These are phyloP conservation scores for Mallotus nudiflorus DNA, from an alignment of 345 rosid genomes.

Conservation along the genomic window DNA sequence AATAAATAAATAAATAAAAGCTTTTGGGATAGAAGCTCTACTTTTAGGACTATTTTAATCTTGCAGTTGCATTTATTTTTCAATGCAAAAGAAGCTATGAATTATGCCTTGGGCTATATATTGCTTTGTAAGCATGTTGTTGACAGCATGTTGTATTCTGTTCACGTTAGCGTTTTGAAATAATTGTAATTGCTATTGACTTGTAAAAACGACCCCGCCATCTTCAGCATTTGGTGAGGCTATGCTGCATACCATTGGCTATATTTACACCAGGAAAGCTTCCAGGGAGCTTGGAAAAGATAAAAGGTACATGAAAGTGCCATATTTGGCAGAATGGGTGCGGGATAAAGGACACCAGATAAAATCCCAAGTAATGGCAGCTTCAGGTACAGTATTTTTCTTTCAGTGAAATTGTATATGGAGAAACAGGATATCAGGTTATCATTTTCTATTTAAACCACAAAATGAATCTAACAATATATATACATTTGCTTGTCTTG, in stretches of 20 bases:
- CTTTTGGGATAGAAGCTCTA: not conserved
- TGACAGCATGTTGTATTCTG: not conserved
- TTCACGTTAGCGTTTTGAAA: not conserved
- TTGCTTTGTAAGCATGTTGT: not conserved
- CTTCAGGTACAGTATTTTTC: slow-evolving; percentile 60
- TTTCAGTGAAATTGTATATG: not conserved
- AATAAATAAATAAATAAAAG: too few species aligned
- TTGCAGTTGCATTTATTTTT: not conserved
- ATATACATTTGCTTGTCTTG: slow-evolving; percentile 6
- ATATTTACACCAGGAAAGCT: slow-evolving; percentile 89
- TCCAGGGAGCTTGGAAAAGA: slow-evolving; percentile 89
- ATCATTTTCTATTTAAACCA: slow-evolving; percentile 1
- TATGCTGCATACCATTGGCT: slow-evolving; percentile 92
- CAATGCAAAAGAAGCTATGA: not conserved
- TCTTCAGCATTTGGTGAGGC: slow-evolving; percentile 92
- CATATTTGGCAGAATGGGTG: slow-evolving; percentile 97
- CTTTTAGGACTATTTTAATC: not conserved
- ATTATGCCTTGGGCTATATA: not conserved
- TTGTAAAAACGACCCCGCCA: not conserved
- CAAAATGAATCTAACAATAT: not conserved
- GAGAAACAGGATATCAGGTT: not conserved
- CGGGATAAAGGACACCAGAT: slow-evolving; percentile 91
- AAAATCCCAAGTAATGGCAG: slow-evolving; percentile 96
- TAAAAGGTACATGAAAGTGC: slow-evolving; percentile 81
- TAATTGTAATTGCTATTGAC: not conserved